A percentile compares a stretch with the other conserved stretches of the same genome.
Evolutionary conservation across 495 filamentous ascomycete species (phyloP).

Genomic region (Penicillium simplicissimum): DNA sequence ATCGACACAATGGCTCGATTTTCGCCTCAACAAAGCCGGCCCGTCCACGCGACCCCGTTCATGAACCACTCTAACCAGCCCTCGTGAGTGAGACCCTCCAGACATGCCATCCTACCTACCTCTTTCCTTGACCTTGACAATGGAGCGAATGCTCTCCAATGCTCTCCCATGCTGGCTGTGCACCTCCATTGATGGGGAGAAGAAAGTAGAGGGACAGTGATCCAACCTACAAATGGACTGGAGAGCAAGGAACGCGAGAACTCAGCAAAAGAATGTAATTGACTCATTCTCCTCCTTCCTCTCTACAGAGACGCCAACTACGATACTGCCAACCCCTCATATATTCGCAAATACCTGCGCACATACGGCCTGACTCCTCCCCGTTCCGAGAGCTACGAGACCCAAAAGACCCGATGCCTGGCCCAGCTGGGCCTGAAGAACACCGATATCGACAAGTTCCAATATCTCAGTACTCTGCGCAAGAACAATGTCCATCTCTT

Average conservation of each 20-base stretch:
- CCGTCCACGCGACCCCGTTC: conserved; percentile 42
- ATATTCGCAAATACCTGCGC: conserved; percentile 66
- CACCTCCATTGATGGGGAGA: not conserved
- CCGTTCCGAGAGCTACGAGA: conserved; percentile 66
- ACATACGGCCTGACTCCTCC: conserved; percentile 74
- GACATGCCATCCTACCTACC: not conserved
- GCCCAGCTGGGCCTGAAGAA: conserved; percentile 74
- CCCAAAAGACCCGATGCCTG: conserved; percentile 69
- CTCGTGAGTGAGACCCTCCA: conserved; percentile 32
- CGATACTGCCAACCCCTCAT: conserved; percentile 63
- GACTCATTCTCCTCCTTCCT: not conserved
- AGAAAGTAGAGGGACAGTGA: not conserved
- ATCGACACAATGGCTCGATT: conserved; percentile 48
- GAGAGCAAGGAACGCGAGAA: not conserved
- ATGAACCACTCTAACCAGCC: conserved; percentile 38
- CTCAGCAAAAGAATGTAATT: not conserved
- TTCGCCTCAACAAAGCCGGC: conserved; percentile 44
- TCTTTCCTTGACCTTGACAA: not conserved
- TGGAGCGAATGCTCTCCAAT: not conserved
- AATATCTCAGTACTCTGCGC: conserved; percentile 87
- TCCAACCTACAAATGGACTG: not conserved
- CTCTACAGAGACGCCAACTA: conserved; percentile 46
- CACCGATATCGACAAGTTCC: conserved; percentile 88
- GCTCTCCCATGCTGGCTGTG: not conserved
- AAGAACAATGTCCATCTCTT: conserved; percentile 90